Base-by-base conservation (phyloP, 1,284 basidiomycete genomes). In the Heterobasidion irregulare region DNA sequence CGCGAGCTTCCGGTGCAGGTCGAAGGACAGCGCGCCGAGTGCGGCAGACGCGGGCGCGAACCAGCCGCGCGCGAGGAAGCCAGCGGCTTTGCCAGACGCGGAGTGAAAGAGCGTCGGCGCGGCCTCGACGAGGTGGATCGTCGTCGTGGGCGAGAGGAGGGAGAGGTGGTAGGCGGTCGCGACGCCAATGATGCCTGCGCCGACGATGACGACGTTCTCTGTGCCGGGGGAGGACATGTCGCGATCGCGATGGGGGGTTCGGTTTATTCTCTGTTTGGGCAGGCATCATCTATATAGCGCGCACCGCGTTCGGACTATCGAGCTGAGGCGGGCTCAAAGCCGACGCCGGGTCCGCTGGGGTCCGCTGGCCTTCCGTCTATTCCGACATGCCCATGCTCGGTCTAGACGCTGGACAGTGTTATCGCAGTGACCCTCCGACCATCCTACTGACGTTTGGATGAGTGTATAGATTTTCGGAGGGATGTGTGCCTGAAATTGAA, bases 51-150 rank as follows among this genome's bases (percentile, higher is more conserved):
- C 69, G 26, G 66, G 66, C 2, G 72, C 70, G 64, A 84, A 82
- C 85, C 84, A 87, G 66, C 86, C 82, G 55, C 76, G 70, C 1
- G 85, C 83, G 50, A 87, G 66, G 60, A 87, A 82, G 6, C 84
- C 84, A 7, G 80, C 84, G 0, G 80, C 79, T 61, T 84, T 82
- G 8, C 84, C 84, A 1, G 75, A 78, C 1, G 84, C 82, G 3
- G 70, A 82, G 6, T 65, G 61, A 57, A 72, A 72, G 61, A 71
- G 68, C 43, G 61, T 53, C 15, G 69, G 67, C 3, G 66, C 64
- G 32, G 68, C 58, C 44, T 72, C 70, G 61, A 72, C 64, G 61
- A 72, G 57, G 61, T 71, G 68, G 50, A 72, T 69, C 16, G 59
- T 58, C 58, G 67, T 53, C 60, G 58, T 51, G 58, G 65, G 57